Evolutionary conservation across 2,329 filamentous ascomycete species (phyloP).

Genomic region (Fusarium sp.): DNA sequence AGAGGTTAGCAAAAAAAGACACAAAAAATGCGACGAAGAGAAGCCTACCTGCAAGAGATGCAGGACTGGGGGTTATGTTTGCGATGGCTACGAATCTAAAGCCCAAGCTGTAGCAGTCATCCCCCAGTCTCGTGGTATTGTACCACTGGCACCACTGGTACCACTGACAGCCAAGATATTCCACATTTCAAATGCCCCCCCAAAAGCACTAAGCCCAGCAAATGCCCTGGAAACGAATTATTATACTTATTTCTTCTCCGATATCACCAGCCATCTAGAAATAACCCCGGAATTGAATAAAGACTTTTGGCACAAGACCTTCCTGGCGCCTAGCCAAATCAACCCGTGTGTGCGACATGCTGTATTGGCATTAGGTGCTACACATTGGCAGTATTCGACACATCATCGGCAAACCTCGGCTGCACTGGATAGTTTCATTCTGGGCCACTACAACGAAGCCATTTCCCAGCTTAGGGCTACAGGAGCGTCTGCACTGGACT

Average conservation of each 20-base stretch:
- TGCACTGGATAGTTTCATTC: constrained; percentile 5
- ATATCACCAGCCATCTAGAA: background rate
- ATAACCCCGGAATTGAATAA: constrained; percentile 7
- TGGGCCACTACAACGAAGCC: constrained; percentile 13
- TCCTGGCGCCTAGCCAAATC: constrained; percentile 2
- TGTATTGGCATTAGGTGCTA: constrained; percentile 4
- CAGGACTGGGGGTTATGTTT: constrained; percentile 22
- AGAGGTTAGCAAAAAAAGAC: constrained; percentile 8
- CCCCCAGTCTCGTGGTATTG: background rate
- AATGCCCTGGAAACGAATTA: constrained; percentile 13
- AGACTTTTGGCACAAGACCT: constrained; percentile 3
- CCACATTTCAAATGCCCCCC: background rate
- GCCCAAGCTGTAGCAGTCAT: background rate
- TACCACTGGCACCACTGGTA: background rate
- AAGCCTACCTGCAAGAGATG: constrained; percentile 18
- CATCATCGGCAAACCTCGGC: background rate
- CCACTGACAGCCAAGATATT: background rate
- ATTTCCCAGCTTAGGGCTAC: background rate
- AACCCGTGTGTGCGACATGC: constrained; percentile 9
- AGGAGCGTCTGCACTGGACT: background rate
- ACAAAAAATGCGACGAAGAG: constrained; percentile 20
- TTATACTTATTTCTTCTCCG: constrained; percentile 16
- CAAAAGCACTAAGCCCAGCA: background rate
- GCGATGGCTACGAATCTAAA: constrained; percentile 15
- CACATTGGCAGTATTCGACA: background rate